Conservation (phyloP, 106 monocot species). For the Dendrobium chrysotoxum region DNA sequence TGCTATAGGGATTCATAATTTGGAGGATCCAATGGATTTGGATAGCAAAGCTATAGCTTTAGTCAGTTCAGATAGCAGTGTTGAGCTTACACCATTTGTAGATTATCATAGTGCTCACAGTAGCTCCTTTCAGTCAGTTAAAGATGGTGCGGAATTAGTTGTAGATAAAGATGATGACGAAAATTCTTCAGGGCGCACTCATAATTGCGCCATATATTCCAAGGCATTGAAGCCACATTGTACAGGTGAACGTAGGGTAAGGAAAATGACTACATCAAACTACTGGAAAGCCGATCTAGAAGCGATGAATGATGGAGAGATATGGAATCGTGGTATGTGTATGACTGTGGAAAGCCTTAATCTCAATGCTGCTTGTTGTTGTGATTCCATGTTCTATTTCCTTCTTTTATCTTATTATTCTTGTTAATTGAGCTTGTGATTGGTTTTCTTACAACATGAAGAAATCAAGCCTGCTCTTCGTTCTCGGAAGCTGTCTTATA, state of each 20-base stretch:
- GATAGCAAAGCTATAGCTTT: conserved; percentile 51
- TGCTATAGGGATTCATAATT: conserved; percentile 10
- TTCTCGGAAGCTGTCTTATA: conserved; percentile 61
- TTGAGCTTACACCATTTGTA: conserved; percentile 33
- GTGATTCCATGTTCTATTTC: not conserved
- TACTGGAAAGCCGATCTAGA: conserved; percentile 44
- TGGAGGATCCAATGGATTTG: conserved; percentile 40
- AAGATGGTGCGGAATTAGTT: conserved; percentile 16
- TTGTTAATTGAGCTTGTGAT: not conserved
- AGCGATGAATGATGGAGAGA: conserved; percentile 28
- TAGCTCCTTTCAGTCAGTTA: conserved; percentile 29
- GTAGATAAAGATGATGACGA: conserved; percentile 67
- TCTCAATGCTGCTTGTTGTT: not conserved
- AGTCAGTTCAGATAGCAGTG: conserved; percentile 71
- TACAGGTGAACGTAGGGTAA: conserved; percentile 47
- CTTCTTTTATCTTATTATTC: not conserved
- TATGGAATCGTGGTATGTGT: conserved; percentile 31
- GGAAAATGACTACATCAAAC: conserved; percentile 48
- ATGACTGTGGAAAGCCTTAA: not conserved
- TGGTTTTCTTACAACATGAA: conserved; percentile 25
- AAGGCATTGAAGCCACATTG: conserved; percentile 35
- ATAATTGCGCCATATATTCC: conserved; percentile 21
- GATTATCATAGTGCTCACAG: conserved; percentile 10
- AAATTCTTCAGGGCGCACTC: conserved; percentile 69
- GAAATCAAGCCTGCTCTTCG: conserved; percentile 39